phyloP scores from a whole-genome alignment of 805 yeast genomes.

The Dipodascus albidus region DNA sequence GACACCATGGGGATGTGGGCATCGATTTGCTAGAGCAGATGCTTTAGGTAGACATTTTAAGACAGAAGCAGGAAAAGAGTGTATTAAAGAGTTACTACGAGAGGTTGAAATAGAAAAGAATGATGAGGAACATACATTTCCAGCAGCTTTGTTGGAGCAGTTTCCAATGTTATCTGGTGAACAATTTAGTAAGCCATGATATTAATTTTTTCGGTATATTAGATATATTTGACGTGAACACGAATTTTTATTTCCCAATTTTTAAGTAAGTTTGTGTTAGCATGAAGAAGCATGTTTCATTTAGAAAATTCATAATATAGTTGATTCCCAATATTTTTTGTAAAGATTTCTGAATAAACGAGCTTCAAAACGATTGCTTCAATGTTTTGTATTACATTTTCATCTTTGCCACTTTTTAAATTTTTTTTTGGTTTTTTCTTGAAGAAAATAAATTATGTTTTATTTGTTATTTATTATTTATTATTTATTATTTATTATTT shows the following conservation, averaged over 20 bases:
- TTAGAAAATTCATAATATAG: too few species aligned
- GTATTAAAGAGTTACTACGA: slow-evolving; percentile 53
- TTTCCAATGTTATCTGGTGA: slow-evolving; percentile 13
- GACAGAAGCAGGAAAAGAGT: slow-evolving; percentile 62
- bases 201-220: too few species aligned
- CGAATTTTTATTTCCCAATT: too few species aligned
- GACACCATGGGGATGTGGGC: slow-evolving; percentile 66
- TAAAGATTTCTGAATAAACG: too few species aligned
- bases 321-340: too few species aligned
- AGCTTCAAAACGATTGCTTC: too few species aligned
- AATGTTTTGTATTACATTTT: too few species aligned
- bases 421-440: neutral
- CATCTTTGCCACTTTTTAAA: neutral
- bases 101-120: slow-evolving; percentile 28
- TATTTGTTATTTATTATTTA: too few species aligned
- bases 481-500: too few species aligned
- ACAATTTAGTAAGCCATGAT: neutral
- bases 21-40: slow-evolving; percentile 64
- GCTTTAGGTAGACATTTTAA: slow-evolving; percentile 68
- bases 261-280: too few species aligned
- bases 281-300: too few species aligned
- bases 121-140: slow-evolving; percentile 9
- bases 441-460: neutral
- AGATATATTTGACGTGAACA: too few species aligned
- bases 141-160: slow-evolving; percentile 16